These are phyloP conservation scores for Solanum ossicruentum DNA, from an alignment of 257 asterid species.

Conservation along the genomic window DNA sequence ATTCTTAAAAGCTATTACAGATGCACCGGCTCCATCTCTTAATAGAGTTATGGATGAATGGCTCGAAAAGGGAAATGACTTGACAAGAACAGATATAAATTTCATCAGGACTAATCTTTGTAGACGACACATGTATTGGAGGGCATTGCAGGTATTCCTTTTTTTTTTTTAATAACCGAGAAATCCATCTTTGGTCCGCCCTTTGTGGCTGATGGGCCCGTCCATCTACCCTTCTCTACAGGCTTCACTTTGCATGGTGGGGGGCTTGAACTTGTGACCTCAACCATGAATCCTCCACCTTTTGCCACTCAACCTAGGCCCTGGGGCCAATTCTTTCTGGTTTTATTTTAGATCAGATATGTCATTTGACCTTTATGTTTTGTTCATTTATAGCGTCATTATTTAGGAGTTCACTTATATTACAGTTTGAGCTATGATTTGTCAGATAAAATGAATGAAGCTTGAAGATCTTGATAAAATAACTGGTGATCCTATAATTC, in stretches of 20 bases:
- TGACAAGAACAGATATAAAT: conserved; percentile 24
- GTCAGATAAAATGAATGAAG: not conserved
- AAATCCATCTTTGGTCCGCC: no score
- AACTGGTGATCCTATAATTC: not conserved
- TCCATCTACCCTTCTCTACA: no score
- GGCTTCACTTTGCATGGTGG: no score
- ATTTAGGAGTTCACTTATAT: not conserved
- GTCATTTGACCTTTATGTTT: not conserved
- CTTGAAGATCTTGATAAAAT: not conserved
- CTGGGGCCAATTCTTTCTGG: not conserved
- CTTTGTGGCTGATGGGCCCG: no score
- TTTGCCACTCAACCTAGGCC: no score
- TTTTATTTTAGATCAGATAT: not conserved
- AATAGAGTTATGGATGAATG: conserved; percentile 40
- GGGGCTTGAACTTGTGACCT: no score
- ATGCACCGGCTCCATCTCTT: conserved; percentile 19
- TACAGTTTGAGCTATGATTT: not conserved
- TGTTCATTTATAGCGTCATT: not conserved
- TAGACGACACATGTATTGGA: conserved; percentile 25
- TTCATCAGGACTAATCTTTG: conserved; percentile 29
- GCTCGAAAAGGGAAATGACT: conserved; percentile 55
- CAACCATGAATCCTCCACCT: no score
- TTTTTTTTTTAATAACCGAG: no score
- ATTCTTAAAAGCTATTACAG: conserved; percentile 37
- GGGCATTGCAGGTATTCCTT: conserved; percentile 67